Percentiles rank a stretch among this genome's conserved stretches.
Evolutionary conservation across 139 green algal genomes (phyloP).

Genomic region (Asterochloris erici): DNA sequence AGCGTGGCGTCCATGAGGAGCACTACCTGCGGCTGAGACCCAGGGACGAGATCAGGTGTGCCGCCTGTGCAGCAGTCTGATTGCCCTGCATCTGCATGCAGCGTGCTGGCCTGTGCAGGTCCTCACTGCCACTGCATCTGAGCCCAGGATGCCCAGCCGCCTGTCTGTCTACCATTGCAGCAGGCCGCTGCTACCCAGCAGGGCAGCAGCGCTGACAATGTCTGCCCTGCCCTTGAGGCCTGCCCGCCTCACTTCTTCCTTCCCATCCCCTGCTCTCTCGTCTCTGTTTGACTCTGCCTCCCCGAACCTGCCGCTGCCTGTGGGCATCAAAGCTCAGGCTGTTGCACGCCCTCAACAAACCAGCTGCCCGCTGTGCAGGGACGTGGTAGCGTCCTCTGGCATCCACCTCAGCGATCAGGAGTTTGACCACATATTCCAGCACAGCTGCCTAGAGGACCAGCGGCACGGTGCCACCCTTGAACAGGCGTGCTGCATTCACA

Average conservation of each 20-base stretch:
- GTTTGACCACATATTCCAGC: slow-evolving; percentile 48
- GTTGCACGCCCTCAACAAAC: too few relatives aligned
- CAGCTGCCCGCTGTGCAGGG: not conserved
- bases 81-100: too few relatives aligned
- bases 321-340: not conserved
- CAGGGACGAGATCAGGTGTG: slow-evolving; percentile 30
- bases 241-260: not conserved
- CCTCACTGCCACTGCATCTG: not conserved
- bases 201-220: slow-evolving; percentile 1
- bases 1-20: slow-evolving; percentile 57
- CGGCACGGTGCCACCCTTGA: too few relatives aligned
- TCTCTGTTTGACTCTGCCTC: not conserved
- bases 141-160: not conserved
- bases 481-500: slow-evolving; percentile 1
- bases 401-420: slow-evolving; percentile 34
- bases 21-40: slow-evolving; percentile 42
- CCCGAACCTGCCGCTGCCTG: not conserved
- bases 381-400: slow-evolving; percentile 43
- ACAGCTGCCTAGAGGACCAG: slow-evolving; percentile 7
- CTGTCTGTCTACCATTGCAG: not conserved
- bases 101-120: not conserved
- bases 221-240: not conserved
- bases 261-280: too few relatives aligned
- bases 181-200: not conserved
- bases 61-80: not conserved